phyloP scores from a whole-genome alignment of 73 alveolate genomes.

The Stentor coeruleus region DNA sequence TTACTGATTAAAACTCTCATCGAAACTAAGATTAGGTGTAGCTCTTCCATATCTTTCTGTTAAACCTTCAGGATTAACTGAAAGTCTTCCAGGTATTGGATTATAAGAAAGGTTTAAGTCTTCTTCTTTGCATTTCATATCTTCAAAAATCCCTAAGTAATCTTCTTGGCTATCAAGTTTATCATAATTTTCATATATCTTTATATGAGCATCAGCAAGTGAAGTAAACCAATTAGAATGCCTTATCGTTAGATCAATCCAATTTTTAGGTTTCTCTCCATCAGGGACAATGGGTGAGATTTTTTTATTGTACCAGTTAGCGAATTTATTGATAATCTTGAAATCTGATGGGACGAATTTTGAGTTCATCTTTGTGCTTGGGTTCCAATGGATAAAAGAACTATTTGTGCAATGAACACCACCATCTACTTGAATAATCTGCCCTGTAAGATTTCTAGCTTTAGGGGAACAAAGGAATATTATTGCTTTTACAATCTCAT shows the following conservation, averaged over 20 bases:
- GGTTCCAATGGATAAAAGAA: conserved; percentile 2
- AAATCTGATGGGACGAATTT: neutral
- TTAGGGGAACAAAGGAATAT: conserved; percentile 70
- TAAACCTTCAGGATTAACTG: too few relatives aligned
- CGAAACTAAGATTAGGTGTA: too few relatives aligned
- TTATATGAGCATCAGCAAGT: conserved; percentile 19
- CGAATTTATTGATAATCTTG: neutral
- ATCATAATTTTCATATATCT: neutral
- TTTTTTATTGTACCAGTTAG: neutral
- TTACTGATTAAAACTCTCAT: too few relatives aligned
- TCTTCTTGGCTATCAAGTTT: neutral
- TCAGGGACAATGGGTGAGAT: neutral
- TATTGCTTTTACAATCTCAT: conserved; percentile 77
- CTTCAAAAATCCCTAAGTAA: neutral
- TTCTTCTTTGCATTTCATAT: neutral
- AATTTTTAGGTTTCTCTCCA: neutral
- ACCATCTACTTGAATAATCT: conserved; percentile 83
- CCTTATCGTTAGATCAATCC: neutral
- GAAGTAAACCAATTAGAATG: neutral
- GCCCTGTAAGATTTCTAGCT: conserved; percentile 78
- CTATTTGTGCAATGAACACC: conserved; percentile 66
- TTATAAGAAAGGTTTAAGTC: too few relatives aligned
- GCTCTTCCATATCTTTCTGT: too few relatives aligned
- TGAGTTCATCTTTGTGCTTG: neutral
- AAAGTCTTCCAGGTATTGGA: too few relatives aligned